Evolutionary conservation across 352 stramenopile species (phyloP), one percentile per base, ranked within the genome.

Genomic region (Nothophytophthora sp.): DNA sequence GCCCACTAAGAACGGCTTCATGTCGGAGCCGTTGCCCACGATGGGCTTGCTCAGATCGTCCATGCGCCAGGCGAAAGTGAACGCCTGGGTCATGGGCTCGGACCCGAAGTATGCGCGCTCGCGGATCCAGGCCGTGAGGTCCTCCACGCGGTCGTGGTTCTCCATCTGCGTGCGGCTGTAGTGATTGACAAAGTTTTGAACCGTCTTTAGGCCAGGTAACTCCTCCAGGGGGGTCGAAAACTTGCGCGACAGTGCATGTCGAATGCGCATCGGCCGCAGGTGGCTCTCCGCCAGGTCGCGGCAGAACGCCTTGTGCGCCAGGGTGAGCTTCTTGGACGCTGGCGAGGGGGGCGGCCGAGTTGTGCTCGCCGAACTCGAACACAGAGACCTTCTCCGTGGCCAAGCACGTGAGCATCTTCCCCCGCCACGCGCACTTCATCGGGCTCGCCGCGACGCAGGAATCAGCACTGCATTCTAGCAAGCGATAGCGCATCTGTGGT

Each of bases 161-260:
- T 27, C 15, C 18, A 48, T 20, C 13, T 38, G 20, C 3, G 27
- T 48, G 7, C 41, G 25, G 12, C 27, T 28, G 23, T 48, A 38
- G 28, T 48, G 8, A 18, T 48, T 48, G 10, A 48, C 41, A 19
- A 48, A 28, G 16, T 48, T 38, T 18, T 38, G 28, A 48, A n/a
- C 41, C 10, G 41, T 38, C 8, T 11, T 38, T 11, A 48, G 12
- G 41, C 16, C 32, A 19, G 42, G 24, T n/a, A 50, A 12, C 19
- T 50, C 42, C 18, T 50, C 18, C 4, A 50, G 42, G 10, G 13
- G 18, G 15, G 25, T 39, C 5, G 2, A 2, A 22, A 50, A 50
- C 30, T 30, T 50, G 3, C 42, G 19, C 3, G 29, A 29, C 29
- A 50, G 11, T 6, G 41, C 41, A 28, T 49, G 28, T 0, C 19